Conservation (phyloP, 768 basidiomycete genomes). For the Pisolithus sp. region DNA sequence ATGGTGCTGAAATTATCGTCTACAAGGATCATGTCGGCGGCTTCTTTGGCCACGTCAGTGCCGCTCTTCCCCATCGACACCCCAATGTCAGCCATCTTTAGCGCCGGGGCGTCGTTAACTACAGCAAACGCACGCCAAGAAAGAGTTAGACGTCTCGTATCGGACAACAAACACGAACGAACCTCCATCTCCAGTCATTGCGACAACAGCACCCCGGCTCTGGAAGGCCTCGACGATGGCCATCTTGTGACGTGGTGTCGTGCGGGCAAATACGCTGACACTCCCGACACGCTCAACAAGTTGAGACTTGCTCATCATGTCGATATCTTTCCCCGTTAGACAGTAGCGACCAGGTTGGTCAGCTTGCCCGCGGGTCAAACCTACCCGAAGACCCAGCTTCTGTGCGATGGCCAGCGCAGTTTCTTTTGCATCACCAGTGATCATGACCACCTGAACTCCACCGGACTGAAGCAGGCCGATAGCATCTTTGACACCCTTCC, state of each 20-base stretch:
- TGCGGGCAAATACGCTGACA: conserved; percentile 88
- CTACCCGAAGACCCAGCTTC: conserved; percentile 75
- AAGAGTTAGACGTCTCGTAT: neutral
- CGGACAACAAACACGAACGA: conserved; percentile 17
- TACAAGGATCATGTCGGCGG: conserved; percentile 93
- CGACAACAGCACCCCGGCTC: conserved; percentile 80
- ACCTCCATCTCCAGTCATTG: conserved; percentile 98
- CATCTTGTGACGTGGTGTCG: conserved; percentile 97
- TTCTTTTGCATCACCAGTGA: conserved; percentile 90
- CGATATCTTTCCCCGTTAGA: conserved; percentile 79
- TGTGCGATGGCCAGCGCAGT: conserved; percentile 87
- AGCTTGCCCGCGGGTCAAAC: conserved; percentile 31
- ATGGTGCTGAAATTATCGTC: conserved; percentile 97
- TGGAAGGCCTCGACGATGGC: conserved; percentile 94
- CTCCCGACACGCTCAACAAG: conserved; percentile 74
- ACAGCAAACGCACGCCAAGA: neutral
- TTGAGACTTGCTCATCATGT: conserved; percentile 75
- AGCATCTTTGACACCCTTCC: conserved; percentile 89
- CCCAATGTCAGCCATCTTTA: conserved; percentile 98
- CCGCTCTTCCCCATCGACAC: conserved; percentile 97
- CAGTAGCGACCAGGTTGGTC: conserved; percentile 34
- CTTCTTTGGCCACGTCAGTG: conserved; percentile 98
- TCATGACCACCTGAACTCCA: conserved; percentile 97
- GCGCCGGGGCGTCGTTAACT: conserved; percentile 95
- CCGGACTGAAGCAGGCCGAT: conserved; percentile 74